Base-by-base conservation (phyloP, 306 rosid species). In the Alnus glutinosa region DNA sequence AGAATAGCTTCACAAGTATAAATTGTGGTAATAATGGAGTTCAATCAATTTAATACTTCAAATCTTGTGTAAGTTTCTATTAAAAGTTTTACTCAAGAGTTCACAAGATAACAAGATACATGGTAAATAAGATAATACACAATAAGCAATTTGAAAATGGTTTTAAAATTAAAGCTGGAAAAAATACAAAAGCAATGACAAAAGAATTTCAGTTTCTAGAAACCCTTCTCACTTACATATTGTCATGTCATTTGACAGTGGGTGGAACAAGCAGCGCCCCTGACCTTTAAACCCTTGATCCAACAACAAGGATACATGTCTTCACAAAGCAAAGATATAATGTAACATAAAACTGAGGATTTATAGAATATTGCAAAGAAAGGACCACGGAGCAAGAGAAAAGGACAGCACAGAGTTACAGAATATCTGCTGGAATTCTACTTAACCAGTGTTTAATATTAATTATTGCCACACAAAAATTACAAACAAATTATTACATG, bases 291-390 rank as follows among this genome's bases (percentile, higher is more conserved):
- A 96, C 37, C 89, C 90, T 83, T 89, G 93, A 86, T 96, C 99
- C 89, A 93, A 86, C 86, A 96, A 82, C 82, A 96, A 81, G 11
- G 98, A 88, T 77, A 96, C 98, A 86, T 91, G 89, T 81, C 99
- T 96, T 79, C 88, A 87, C 69, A 72, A 64, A 73, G 75, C 54
- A 84, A 79, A 74, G 51, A 62, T 47, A 19, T 37, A 46, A 16
- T 69, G 70, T 57, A 58, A 32, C 71, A 75, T n/a, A 57, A 62
- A 79, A 36, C 19, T 57, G 28, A 37, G 55, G 77, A 78, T 46
- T 15, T 28, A 73, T 15, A 36, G 42, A 67, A 67, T 28, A 58
- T 57, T 47, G 42, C 5, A 71, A 32, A 71, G 39, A 28, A 71
- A 71, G 42, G 75, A 32, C 57, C 37, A 14, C 23, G 13, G 19